Evolutionary conservation across 1,284 basidiomycete species (phyloP), one percentile per base, ranked within the genome.

Genomic region (Sanghuangporus sanghuang): DNA sequence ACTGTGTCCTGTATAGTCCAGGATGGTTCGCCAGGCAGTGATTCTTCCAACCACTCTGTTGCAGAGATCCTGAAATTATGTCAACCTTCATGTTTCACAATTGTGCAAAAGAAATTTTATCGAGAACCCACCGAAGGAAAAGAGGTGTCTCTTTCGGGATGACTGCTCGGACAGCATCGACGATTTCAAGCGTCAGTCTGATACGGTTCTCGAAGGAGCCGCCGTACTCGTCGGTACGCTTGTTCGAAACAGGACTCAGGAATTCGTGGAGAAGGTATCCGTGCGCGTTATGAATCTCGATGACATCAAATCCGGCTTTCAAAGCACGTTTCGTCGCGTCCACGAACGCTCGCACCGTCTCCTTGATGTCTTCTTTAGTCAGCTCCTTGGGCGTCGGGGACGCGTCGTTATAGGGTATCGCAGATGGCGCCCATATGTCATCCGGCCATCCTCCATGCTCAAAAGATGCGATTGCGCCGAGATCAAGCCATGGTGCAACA

Each of bases 281-380:
- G 68, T 85, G 82, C n/a, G 83, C 79, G 49, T 79, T 78, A 68
- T 86, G 84, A 55, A 85, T 76, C 68, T 87, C 85, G 66, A 88
- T 80, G 56, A 81, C 84, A 72, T 87, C 85, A 54, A 72, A 46
- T 21, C 73, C 72, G n/a, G 71, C 72, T 76, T 78, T 70, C 66
- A 76, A 55, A 77, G 76, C 58, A 74, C 76, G 11, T 75, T 76
- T 77, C 9, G 83, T 80, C 6, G 77, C 78, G 3, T 74, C 70
- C 77, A 65, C 79, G 67, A 78, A 87, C 1, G 77, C 80, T 55
- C 78, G 68, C 64, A 83, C 78, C 58, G 86, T 59, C 46, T 73
- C 68, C 55, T 79, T 71, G 62, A 88, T 78, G 57, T 83, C 79
- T 61, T 80, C 75, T 27, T 73, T 66, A 2, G 78, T 76, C 69